Percentiles rank a stretch among this genome's conserved stretches.
Conservation (phyloP, 2,329 filamentous ascomycete genomes). For the Cephalotrichum gorgonifer region DNA sequence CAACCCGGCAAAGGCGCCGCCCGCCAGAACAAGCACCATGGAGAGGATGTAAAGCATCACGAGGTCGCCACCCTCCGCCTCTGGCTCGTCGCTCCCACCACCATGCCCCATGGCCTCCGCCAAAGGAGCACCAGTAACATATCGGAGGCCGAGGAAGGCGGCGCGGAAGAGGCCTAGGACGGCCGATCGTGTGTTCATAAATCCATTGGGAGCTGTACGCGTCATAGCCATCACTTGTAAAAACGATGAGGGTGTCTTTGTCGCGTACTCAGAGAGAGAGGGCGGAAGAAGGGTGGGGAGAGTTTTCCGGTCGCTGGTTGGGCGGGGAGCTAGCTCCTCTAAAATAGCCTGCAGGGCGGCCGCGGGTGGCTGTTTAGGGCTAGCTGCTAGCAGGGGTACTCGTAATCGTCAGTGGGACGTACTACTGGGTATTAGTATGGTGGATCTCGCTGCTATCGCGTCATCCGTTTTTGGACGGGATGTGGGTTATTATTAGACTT, state of each 20-base stretch:
- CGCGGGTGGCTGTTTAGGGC: too few species aligned
- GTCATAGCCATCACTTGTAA: slow-evolving; percentile 2
- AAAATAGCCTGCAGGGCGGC: too few species aligned
- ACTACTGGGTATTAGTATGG: too few species aligned
- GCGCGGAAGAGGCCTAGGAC: slow-evolving; percentile 41
- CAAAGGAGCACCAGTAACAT: slow-evolving; percentile 37
- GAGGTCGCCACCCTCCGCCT: slow-evolving; percentile 51
- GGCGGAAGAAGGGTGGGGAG: background rate
- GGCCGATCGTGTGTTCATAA: slow-evolving; percentile 30
- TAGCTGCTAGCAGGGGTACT: background rate
- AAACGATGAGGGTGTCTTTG: background rate
- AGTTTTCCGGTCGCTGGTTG: background rate
- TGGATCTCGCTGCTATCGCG: too few species aligned
- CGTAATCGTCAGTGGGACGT: too few species aligned
- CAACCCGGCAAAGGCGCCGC: slow-evolving; percentile 88
- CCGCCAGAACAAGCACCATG: slow-evolving; percentile 69
- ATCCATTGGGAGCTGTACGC: slow-evolving; percentile 2
- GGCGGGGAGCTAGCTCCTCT: background rate
- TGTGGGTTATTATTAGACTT: too few species aligned
- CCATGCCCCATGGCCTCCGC: slow-evolving; percentile 20
- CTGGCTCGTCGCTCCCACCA: slow-evolving; percentile 29
- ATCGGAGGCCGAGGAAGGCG: slow-evolving; percentile 37
- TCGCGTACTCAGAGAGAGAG: background rate
- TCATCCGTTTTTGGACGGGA: too few species aligned
- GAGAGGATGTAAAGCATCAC: slow-evolving; percentile 78